Conservation (phyloP, 2,329 filamentous ascomycete genomes). For the Fusarium acutatum region DNA sequence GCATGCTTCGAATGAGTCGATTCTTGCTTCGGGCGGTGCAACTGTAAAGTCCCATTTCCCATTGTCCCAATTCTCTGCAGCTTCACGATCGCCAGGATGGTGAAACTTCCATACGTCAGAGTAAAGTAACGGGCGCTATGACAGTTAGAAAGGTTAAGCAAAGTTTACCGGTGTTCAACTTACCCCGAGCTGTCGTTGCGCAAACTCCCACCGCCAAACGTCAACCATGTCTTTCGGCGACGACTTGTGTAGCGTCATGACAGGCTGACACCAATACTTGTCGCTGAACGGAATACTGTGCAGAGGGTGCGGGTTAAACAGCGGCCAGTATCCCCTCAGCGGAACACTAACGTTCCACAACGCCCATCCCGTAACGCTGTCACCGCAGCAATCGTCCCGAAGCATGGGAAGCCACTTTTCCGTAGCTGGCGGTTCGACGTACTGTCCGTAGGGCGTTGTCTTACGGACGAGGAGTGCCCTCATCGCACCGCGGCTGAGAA, state of each 20-base stretch:
- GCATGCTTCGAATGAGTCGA: slow-evolving; percentile 42
- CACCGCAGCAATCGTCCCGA: slow-evolving; percentile 60
- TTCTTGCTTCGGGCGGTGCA: slow-evolving; percentile 35
- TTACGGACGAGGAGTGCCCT: slow-evolving; percentile 50
- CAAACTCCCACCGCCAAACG: slow-evolving; percentile 58
- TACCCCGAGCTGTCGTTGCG: slow-evolving; percentile 44
- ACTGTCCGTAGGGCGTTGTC: slow-evolving; percentile 47
- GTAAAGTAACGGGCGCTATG: slow-evolving; percentile 47
- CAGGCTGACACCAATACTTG: slow-evolving; percentile 60
- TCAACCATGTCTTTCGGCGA: slow-evolving; percentile 56
- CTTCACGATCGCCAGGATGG: slow-evolving; percentile 41
- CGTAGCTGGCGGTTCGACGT: slow-evolving; percentile 49
- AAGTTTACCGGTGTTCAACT: slow-evolving; percentile 10
- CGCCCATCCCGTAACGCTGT: slow-evolving; percentile 59
- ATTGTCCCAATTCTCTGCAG: slow-evolving; percentile 44
- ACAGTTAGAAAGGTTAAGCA: slow-evolving; percentile 18
- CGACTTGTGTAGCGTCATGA: slow-evolving; percentile 59
- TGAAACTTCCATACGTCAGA: slow-evolving; percentile 50
- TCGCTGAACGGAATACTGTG: slow-evolving; percentile 58
- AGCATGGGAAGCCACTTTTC: slow-evolving; percentile 53
- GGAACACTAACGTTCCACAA: slow-evolving; percentile 54
- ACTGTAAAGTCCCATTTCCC: slow-evolving; percentile 45
- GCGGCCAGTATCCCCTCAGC: slow-evolving; percentile 58
- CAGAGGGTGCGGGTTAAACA: slow-evolving; percentile 60
- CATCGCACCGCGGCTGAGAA: slow-evolving; percentile 55